These are phyloP conservation scores for Scytalidium sp. DNA, from an alignment of 2,329 filamentous ascomycete genomes.

Conservation along the genomic window DNA sequence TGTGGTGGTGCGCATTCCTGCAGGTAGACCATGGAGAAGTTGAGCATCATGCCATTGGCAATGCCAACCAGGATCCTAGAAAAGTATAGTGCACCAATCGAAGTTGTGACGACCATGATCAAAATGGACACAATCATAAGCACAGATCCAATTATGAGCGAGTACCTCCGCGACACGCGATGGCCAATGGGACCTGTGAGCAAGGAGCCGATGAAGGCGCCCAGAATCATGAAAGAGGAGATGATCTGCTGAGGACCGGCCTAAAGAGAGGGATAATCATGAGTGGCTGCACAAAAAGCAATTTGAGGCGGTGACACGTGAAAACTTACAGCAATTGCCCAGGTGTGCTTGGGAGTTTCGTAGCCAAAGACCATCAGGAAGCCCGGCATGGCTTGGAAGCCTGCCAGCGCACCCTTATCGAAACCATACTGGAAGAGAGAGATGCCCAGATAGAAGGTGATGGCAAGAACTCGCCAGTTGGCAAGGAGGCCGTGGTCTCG, in stretches of 20 bases:
- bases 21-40: slow-evolving; percentile 25
- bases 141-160: slow-evolving; percentile 43
- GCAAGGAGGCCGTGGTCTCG: too few relatives aligned
- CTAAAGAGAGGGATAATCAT: too few relatives aligned
- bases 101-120: slow-evolving; percentile 55
- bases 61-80: slow-evolving; percentile 53
- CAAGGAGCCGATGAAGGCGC: slow-evolving; percentile 46
- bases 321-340: too few relatives aligned
- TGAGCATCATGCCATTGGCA: slow-evolving; percentile 27
- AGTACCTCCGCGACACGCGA: slow-evolving; percentile 39
- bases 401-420: slow-evolving; percentile 12
- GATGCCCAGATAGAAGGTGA: too few relatives aligned
- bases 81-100: slow-evolving; percentile 51
- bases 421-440: slow-evolving; percentile 18
- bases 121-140: slow-evolving; percentile 49
- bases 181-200: slow-evolving; percentile 34
- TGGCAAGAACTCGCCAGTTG: too few relatives aligned
- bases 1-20: slow-evolving; percentile 33
- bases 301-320: too few relatives aligned
- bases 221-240: slow-evolving; percentile 47
- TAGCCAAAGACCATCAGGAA: too few relatives aligned
- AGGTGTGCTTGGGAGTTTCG: too few relatives aligned
- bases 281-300: too few relatives aligned
- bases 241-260: slow-evolving; percentile 49
- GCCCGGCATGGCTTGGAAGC: slow-evolving; percentile 15